Conservation (phyloP, 1,284 basidiomycete genomes). For the Apiotrichum gracile region DNA sequence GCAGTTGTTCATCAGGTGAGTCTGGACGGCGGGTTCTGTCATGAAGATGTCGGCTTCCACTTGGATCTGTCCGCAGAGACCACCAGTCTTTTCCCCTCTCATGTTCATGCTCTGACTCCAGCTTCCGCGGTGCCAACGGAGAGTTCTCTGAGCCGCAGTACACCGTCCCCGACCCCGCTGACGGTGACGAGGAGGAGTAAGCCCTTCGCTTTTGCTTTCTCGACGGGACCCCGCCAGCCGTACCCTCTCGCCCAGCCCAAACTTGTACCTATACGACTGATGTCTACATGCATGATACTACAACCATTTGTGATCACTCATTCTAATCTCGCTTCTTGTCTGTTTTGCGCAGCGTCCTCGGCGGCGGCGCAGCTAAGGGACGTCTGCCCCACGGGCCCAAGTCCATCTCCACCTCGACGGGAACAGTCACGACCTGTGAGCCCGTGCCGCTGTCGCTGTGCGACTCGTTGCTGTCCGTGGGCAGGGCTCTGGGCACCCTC, state of each 20-base stretch:
- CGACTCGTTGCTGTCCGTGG: neutral
- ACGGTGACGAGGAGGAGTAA: slow-evolving; percentile 16
- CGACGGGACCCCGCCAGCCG: neutral
- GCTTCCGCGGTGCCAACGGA: slow-evolving; percentile 29
- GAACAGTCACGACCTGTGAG: neutral
- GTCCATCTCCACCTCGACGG: slow-evolving; percentile 12
- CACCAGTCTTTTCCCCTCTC: too few species aligned
- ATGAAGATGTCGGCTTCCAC: too few species aligned
- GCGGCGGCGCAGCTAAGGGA: neutral
- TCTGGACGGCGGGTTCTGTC: neutral
- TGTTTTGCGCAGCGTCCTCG: neutral
- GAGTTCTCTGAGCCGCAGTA: slow-evolving; percentile 27
- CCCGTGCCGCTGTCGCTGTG: neutral
- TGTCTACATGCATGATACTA: slow-evolving; percentile 3
- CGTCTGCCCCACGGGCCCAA: neutral
- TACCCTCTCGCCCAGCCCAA: neutral
- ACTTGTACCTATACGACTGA: neutral
- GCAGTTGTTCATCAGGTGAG: slow-evolving; percentile 36
- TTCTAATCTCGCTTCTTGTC: slow-evolving; percentile 15
- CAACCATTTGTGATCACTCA: neutral
- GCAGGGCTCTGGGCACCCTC: neutral
- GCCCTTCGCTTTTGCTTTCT: neutral
- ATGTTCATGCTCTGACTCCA: slow-evolving; percentile 15
- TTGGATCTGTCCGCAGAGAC: too few species aligned
- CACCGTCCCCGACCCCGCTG: slow-evolving; percentile 13